Evolutionary conservation across 2,329 filamentous ascomycete species (phyloP), one percentile per base, ranked within the genome.

Genomic region (Penicillium sp.): DNA sequence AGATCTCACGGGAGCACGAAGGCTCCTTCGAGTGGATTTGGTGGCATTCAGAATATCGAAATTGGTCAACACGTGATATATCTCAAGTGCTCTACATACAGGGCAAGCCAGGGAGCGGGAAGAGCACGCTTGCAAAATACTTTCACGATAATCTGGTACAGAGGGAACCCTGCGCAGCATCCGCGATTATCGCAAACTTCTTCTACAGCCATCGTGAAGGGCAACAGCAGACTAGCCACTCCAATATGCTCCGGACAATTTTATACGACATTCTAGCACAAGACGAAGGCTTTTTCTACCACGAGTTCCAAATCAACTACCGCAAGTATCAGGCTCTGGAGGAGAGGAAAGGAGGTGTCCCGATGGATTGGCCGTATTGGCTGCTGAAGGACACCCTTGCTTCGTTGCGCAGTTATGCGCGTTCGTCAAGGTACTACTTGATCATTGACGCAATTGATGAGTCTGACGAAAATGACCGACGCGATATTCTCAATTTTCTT

Each of bases 21-120:
- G 58, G 49, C 35, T 55, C 58, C 5, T 55, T 60, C 17, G 44
- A 55, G 26, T 60, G 58, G 58, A 35, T 60, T 9, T 60, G 58
- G 58, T n/a, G 17, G 26, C 58, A 60, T 23, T 6, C 9, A 7
- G 19, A 48, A 15, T 60, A 60, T 15, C 5, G 5, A 15, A 31
- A 38, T 7, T 60, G 58, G 50, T 54, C 41, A 5, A 9, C n/a
- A 13, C 21, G 41, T n/a, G n/a, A 21, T 31, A 5, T 4, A 5
- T 55, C 58, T 5, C 19, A 44, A 26, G 38, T 60, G 7, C 31
- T 60, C 9, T 60, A 55, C 17, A 15, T 60, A 29, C 49, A 60
- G 29, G 58, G 58, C 13, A 60, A 60, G n/a, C 58, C 58, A 2
- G 58, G 50, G 3, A 60, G 58, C 38, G 58, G 50, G 17, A 60